Evolutionary conservation across 2,329 filamentous ascomycete genomes (phyloP).

Genomic region (Dothideomycetidae sp.): DNA sequence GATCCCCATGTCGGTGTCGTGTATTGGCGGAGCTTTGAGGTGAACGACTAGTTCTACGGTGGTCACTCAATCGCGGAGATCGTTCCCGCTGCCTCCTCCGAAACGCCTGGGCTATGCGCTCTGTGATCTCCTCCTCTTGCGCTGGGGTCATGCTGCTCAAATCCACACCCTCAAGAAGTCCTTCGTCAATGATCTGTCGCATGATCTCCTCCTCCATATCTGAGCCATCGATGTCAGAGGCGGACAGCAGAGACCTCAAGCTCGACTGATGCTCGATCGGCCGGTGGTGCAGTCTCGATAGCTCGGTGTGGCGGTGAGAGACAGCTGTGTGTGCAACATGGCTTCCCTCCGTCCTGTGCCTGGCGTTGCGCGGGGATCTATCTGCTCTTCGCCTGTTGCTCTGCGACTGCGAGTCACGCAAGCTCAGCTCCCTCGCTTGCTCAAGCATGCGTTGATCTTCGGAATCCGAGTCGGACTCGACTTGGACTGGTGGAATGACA

Average conservation of each 20-base stretch:
- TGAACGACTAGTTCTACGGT: not conserved
- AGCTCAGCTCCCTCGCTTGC: constrained; percentile 57
- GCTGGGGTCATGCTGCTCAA: constrained; percentile 70
- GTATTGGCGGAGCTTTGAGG: not conserved
- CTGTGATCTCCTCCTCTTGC: constrained; percentile 80
- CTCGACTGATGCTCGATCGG: constrained; percentile 83
- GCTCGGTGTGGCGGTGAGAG: constrained; percentile 17
- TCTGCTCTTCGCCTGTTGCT: constrained; percentile 16
- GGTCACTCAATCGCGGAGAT: constrained; percentile 10
- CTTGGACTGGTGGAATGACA: constrained; percentile 51
- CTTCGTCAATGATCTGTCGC: constrained; percentile 76
- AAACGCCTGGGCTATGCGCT: constrained; percentile 81
- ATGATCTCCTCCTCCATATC: constrained; percentile 82
- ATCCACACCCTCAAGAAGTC: constrained; percentile 75
- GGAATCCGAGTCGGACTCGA: constrained; percentile 39
- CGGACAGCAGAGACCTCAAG: constrained; percentile 67
- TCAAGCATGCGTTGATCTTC: constrained; percentile 46
- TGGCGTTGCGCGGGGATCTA: constrained; percentile 8
- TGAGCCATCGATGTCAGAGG: constrained; percentile 60
- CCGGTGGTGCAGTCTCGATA: constrained; percentile 26
- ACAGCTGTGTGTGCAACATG: not conserved
- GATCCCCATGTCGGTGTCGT: constrained; percentile 11
- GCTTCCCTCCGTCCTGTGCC: not conserved
- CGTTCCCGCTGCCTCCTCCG: constrained; percentile 36
- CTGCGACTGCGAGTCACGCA: constrained; percentile 44